phyloP scores from a whole-genome alignment of 495 filamentous ascomycete genomes.

The Tuber umbilicatum region DNA sequence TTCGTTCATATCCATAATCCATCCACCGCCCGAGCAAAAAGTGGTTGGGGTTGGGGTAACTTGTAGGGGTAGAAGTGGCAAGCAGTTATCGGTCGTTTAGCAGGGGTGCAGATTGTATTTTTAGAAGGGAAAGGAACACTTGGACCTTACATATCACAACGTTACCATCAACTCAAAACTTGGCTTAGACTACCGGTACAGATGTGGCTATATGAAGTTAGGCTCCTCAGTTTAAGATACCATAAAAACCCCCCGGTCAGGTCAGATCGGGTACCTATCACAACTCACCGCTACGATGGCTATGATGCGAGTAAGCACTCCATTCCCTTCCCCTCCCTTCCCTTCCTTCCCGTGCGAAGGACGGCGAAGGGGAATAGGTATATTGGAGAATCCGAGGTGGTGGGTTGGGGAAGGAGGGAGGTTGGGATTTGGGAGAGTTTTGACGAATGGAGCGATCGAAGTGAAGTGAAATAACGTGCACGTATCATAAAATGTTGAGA shows the following conservation, averaged over 20 bases:
- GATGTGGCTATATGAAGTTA: neutral
- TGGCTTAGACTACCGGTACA: neutral
- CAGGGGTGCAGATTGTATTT: neutral
- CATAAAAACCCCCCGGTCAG: neutral
- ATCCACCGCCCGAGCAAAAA: neutral
- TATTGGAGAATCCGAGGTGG: constrained; percentile 6
- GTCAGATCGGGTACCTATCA: neutral
- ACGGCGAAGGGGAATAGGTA: constrained; percentile 4
- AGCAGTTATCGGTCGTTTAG: too few relatives aligned
- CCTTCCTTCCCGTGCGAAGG: constrained; percentile 14
- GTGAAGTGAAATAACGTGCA: neutral
- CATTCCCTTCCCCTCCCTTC: constrained; percentile 19
- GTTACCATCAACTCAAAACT: neutral
- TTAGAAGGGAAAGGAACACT: neutral
- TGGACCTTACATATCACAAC: neutral
- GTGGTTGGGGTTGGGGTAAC: neutral
- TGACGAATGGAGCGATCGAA: neutral
- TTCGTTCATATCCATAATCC: neutral
- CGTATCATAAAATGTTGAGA: neutral
- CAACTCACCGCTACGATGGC: neutral
- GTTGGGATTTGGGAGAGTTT: neutral
- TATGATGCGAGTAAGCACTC: neutral
- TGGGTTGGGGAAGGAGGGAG: neutral
- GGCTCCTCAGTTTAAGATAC: too few relatives aligned
- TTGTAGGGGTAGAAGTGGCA: neutral